These are phyloP conservation scores for Paracoccidioides brasiliensis DNA, from an alignment of 2,329 filamentous ascomycete species.

Conservation along the genomic window DNA sequence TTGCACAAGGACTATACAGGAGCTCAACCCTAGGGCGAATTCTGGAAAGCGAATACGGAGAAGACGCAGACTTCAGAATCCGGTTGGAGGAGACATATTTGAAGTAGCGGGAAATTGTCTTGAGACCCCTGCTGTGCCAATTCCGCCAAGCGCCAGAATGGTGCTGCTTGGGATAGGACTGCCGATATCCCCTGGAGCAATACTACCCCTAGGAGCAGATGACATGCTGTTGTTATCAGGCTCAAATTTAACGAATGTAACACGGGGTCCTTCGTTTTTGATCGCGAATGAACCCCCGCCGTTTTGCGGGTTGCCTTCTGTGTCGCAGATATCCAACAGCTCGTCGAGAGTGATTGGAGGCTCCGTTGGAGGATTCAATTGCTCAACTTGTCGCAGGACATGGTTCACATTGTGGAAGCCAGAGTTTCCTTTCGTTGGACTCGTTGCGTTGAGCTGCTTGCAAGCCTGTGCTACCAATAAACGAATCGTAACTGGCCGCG, in stretches of 20 bases:
- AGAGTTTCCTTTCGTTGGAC: constrained; percentile 33
- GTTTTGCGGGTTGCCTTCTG: constrained; percentile 72
- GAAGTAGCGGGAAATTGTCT: constrained; percentile 21
- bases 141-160: constrained; percentile 26
- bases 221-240: constrained; percentile 37
- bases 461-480: constrained; percentile 67
- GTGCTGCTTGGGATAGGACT: constrained; percentile 46
- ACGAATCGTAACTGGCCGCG: constrained; percentile 56
- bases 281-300: constrained; percentile 81
- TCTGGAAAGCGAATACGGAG: not conserved
- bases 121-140: constrained; percentile 21
- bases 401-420: constrained; percentile 58
- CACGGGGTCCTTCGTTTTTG: constrained; percentile 36
- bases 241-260: constrained; percentile 37
- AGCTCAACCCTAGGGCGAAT: not conserved
- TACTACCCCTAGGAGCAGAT: constrained; percentile 30
- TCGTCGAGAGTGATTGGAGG: constrained; percentile 49
- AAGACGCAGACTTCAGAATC: constrained; percentile 19
- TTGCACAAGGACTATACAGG: not conserved
- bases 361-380: constrained; percentile 48
- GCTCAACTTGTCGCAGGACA: constrained; percentile 48
- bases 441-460: constrained; percentile 43
- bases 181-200: constrained; percentile 53
- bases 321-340: constrained; percentile 75
- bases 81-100: constrained; percentile 22